Conservation (phyloP, 306 rosid genomes). For the Quillaja saponaria region DNA sequence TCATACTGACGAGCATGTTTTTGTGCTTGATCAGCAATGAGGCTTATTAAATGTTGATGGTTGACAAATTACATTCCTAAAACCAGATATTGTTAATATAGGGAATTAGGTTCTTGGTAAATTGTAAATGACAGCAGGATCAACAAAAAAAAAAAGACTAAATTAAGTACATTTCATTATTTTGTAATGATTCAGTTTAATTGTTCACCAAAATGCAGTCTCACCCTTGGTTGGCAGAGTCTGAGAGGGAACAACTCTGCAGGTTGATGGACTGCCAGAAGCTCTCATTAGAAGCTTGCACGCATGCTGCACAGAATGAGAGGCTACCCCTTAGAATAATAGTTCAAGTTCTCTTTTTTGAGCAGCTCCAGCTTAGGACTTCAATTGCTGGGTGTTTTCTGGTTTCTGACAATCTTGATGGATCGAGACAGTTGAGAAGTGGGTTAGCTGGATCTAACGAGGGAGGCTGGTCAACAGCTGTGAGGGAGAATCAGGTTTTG, state of each 20-base stretch:
- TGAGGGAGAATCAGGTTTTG: slow-evolving; percentile 92
- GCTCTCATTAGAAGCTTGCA: slow-evolving; percentile 97
- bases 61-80: no score
- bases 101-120: no score
- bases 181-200: slow-evolving; percentile 34
- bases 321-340: slow-evolving; percentile 90
- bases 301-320: slow-evolving; percentile 96
- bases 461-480: slow-evolving; percentile 94
- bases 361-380: slow-evolving; percentile 97
- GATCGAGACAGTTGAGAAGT: slow-evolving; percentile 83
- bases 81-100: no score
- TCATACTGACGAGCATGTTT: neutral
- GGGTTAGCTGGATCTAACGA: slow-evolving; percentile 70
- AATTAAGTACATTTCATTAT: slow-evolving; percentile 17
- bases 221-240: slow-evolving; percentile 94
- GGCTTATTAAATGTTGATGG: slow-evolving; percentile 9
- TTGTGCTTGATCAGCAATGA: neutral
- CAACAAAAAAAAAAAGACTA: no score
- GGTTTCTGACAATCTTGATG: slow-evolving; percentile 88
- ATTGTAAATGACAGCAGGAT: no score
- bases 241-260: slow-evolving; percentile 89
- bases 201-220: slow-evolving; percentile 88
- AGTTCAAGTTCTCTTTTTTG: slow-evolving; percentile 94
- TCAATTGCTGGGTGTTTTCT: slow-evolving; percentile 94
- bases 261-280: slow-evolving; percentile 97